Evolutionary conservation across 352 stramenopile species (phyloP).

Genomic region (Pythium monospermum): DNA sequence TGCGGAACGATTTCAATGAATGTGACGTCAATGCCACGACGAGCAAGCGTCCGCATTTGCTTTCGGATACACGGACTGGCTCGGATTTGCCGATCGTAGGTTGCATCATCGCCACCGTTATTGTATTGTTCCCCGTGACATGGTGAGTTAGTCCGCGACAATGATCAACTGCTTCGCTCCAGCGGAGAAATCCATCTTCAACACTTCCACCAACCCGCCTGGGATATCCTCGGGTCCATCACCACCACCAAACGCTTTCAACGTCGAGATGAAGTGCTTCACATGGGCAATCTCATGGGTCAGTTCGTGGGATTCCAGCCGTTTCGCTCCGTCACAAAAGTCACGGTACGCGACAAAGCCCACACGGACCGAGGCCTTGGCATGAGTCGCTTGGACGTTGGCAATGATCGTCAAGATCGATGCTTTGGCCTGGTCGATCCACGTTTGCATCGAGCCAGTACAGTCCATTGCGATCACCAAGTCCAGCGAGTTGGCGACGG

Average conservation of each 20-base stretch:
- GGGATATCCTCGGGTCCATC: slow-evolving; percentile 36
- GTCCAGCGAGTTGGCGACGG: slow-evolving; percentile 23
- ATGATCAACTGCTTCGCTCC: slow-evolving; percentile 31
- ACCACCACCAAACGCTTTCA: slow-evolving; percentile 25
- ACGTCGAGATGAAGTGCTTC: slow-evolving; percentile 17
- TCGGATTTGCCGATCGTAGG: slow-evolving; percentile 16
- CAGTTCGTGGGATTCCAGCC: slow-evolving; percentile 21
- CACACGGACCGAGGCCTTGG: slow-evolving; percentile 19
- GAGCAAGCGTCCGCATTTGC: slow-evolving; percentile 28
- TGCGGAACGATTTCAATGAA: slow-evolving; percentile 28
- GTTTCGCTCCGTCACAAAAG: slow-evolving; percentile 26
- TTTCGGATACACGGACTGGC: slow-evolving; percentile 27
- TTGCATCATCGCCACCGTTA: slow-evolving; percentile 1
- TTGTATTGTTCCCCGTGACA: slow-evolving; percentile 35
- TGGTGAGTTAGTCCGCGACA: slow-evolving; percentile 26
- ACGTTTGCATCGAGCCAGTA: slow-evolving; percentile 31
- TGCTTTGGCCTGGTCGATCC: slow-evolving; percentile 28
- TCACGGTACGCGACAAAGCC: slow-evolving; percentile 44
- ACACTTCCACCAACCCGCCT: slow-evolving; percentile 22
- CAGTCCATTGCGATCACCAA: slow-evolving; percentile 48
- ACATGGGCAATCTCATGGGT: slow-evolving; percentile 20
- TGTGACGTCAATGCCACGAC: slow-evolving; percentile 33
- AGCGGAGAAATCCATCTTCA: slow-evolving; percentile 25
- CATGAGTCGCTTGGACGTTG: slow-evolving; percentile 23
- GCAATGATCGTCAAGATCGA: slow-evolving; percentile 29